These are phyloP conservation scores for Xylariaceae sp. DNA, from an alignment of 2,329 filamentous ascomycete species.

Conservation along the genomic window DNA sequence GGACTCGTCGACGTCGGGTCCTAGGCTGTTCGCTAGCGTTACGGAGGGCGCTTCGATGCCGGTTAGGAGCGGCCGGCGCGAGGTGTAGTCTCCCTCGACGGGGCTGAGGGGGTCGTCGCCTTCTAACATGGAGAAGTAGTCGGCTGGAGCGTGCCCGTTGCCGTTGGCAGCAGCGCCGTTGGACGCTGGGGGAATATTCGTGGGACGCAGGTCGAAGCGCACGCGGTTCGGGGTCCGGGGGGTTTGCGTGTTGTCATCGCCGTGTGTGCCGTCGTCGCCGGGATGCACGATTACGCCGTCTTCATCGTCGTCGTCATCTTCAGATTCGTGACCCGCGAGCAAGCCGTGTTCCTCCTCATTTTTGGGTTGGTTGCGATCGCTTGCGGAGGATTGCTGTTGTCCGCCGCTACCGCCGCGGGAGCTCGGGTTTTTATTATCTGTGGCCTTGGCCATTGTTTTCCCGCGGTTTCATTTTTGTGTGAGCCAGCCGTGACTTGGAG, in stretches of 20 bases:
- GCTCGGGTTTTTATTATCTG: too few species aligned
- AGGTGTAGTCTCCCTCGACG: conserved; percentile 19
- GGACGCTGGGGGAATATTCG: conserved; percentile 29
- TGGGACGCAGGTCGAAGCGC: conserved; percentile 50
- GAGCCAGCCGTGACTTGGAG: too few species aligned
- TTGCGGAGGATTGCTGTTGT: too few species aligned
- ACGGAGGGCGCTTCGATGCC: conserved; percentile 68
- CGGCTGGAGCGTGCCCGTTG: conserved; percentile 15
- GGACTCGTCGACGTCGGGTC: conserved; percentile 37
- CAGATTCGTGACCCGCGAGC: conserved; percentile 30
- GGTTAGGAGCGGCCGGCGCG: conserved; percentile 64
- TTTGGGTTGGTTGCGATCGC: too few species aligned
- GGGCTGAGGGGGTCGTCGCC: conserved; percentile 33
- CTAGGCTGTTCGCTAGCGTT: conserved; percentile 58
- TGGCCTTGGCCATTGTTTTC: too few species aligned
- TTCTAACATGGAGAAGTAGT: conserved; percentile 33
- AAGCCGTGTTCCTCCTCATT: conserved; percentile 39
- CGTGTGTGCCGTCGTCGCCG: conserved; percentile 12
- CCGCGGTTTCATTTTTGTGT: too few species aligned
- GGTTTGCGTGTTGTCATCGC: conserved; percentile 26
- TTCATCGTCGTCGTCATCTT: conserved; percentile 16
- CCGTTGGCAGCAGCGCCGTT: too few species aligned
- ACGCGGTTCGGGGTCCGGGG: conserved; percentile 63
- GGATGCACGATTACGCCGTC: conserved; percentile 27
- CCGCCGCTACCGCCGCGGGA: too few species aligned